Evolutionary conservation across 129 eudicot genomes (phyloP).

Genomic region (Chrysanthemum seticuspe): DNA sequence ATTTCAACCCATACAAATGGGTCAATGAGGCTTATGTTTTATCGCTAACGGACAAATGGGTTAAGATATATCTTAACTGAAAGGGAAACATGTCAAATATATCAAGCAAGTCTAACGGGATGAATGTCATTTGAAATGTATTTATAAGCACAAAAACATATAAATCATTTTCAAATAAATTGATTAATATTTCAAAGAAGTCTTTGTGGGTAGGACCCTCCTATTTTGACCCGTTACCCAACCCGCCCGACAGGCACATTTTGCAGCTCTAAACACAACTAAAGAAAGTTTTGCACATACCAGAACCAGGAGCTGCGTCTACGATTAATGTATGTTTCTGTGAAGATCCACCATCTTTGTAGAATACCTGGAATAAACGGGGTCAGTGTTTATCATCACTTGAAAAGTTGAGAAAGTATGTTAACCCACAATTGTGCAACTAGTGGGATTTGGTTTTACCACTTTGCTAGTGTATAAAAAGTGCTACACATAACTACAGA

Average conservation of each 20-base stretch:
- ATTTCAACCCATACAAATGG: not conserved
- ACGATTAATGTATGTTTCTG: slow-evolving; percentile 14
- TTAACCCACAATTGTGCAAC: not conserved
- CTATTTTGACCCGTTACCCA: not conserved
- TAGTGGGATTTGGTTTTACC: not conserved
- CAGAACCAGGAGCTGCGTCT: slow-evolving; percentile 39
- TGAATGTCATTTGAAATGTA: no score
- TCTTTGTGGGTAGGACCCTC: not conserved
- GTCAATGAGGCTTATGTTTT: no score
- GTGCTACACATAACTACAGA: not conserved
- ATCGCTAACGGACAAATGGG: not conserved
- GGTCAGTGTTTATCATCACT: not conserved
- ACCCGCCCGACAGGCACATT: not conserved
- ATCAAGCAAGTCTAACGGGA: no score
- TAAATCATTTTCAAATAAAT: no score
- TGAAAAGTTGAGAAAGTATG: slow-evolving; percentile 1
- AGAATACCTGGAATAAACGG: slow-evolving; percentile 52
- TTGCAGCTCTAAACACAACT: not conserved
- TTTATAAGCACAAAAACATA: no score
- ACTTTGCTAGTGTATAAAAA: slow-evolving; percentile 5
- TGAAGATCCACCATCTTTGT: slow-evolving; percentile 44
- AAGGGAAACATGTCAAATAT: not conserved
- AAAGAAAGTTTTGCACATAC: slow-evolving; percentile 24
- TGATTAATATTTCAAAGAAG: not conserved
- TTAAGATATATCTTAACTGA: not conserved